Evolutionary conservation across 2,329 filamentous ascomycete species (phyloP).

Genomic region (Fusarium sp.): DNA sequence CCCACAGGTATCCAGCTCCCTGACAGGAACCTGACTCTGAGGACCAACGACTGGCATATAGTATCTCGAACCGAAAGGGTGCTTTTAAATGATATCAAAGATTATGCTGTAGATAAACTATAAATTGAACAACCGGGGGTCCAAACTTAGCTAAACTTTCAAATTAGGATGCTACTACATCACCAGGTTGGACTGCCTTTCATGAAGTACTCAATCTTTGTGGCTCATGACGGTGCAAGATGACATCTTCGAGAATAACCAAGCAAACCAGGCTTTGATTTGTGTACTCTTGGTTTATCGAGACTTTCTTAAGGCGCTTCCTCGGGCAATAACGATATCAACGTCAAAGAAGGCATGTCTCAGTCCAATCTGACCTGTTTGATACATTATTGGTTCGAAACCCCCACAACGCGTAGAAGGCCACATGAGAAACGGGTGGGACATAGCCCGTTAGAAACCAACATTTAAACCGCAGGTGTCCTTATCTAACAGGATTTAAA

Average conservation of each 20-base stretch:
- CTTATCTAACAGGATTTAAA: neutral
- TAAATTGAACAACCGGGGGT: neutral
- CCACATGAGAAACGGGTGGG: slow-evolving; percentile 32
- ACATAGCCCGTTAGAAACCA: slow-evolving; percentile 23
- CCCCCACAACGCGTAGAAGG: slow-evolving; percentile 35
- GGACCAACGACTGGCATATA: too few species aligned
- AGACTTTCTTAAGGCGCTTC: neutral
- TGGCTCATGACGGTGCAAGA: neutral
- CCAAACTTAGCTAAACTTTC: neutral
- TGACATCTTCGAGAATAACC: neutral
- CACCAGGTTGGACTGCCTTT: neutral
- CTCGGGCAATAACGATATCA: neutral
- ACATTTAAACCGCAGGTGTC: slow-evolving; percentile 22
- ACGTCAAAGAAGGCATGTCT: neutral
- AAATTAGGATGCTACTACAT: neutral
- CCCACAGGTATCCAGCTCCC: too few species aligned
- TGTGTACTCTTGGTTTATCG: neutral
- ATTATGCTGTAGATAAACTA: neutral
- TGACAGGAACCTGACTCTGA: too few species aligned
- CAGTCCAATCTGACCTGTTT: slow-evolving; percentile 19
- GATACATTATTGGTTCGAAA: slow-evolving; percentile 39
- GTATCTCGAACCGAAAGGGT: too few species aligned
- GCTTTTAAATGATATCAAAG: neutral
- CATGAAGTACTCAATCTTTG: neutral
- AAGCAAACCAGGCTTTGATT: neutral